Evolutionary conservation across 2,329 filamentous ascomycete genomes (phyloP), one percentile per base, ranked within the genome.

Genomic region (Ophiocordyceps robertsii): DNA sequence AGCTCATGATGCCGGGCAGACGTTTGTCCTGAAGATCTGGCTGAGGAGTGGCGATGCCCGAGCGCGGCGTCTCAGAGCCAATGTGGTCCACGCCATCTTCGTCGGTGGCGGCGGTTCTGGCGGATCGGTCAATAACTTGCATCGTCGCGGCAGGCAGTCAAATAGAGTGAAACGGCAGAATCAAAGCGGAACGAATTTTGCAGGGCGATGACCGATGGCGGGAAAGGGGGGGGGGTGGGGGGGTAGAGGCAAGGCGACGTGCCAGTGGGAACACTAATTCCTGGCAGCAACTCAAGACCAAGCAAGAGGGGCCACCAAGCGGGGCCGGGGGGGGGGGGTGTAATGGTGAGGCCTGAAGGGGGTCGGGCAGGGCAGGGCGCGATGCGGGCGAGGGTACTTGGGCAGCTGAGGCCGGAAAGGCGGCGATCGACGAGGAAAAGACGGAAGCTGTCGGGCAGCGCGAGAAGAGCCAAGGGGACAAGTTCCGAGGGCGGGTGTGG

Each of bases 11-110:
- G 62, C 88, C 86, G 53, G 92, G 92, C 60, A 94, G 73, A 67
- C 92, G 84, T 69, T 95, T 95, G 70, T 98, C 92, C 58, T 84
- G 82, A 49, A 84, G 82, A 66, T 96, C 90, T 52, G 92, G 92
- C 58, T 89, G 84, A 53, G 92, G 92, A 49, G 92, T 98, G 52
- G 87, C 84, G 62, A 94, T 78, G 57, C 89, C 88, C 53, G 89
- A 93, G 57, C 88, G 84, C 55, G 88, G 92, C 42, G 85, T 89
- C 54, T 86, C 83, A 62, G 83, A 84, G 59, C 86, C 85, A 61
- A 87, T 82, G 53, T 86, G 80, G 62, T 89, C 83, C 60, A 71
- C 70, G 55, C 70, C 73, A 60, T 87, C 82, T 57, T 90, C 83
- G 52, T 84, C 81, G 55, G 68, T 57, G 46, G 70, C 62, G 55